phyloP scores from a whole-genome alignment of 2,329 filamentous ascomycete species.

The Waltergamsia citrina region DNA sequence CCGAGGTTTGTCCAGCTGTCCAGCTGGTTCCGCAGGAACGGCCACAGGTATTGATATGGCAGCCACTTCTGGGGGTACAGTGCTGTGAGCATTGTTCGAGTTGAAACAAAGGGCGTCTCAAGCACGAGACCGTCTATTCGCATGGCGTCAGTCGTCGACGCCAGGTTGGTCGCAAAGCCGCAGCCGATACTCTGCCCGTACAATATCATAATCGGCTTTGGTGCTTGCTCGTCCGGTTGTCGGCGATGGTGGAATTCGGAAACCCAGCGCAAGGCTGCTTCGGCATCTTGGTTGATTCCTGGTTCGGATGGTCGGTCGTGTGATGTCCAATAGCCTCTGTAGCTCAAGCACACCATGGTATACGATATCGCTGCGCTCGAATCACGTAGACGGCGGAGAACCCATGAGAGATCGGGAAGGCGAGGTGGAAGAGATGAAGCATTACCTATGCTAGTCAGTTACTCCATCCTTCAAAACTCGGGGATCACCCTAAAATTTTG shows the following conservation, averaged over 20 bases:
- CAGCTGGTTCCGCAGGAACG: constrained; percentile 59
- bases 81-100: constrained; percentile 59
- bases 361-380: constrained; percentile 24
- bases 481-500: background rate
- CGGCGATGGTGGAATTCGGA: constrained; percentile 26
- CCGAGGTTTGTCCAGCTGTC: constrained; percentile 44
- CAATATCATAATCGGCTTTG: constrained; percentile 39
- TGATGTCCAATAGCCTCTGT: constrained; percentile 73
- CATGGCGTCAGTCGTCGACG: constrained; percentile 24
- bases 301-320: constrained; percentile 59
- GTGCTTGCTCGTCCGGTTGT: constrained; percentile 6
- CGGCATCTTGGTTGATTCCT: constrained; percentile 60
- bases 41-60: constrained; percentile 66
- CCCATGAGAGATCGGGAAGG: constrained; percentile 44
- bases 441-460: constrained; percentile 36
- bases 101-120: constrained; percentile 67
- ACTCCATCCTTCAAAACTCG: background rate
- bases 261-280: constrained; percentile 56
- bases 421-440: constrained; percentile 48
- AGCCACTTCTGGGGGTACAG: constrained; percentile 74
- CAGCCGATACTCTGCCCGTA: constrained; percentile 76
- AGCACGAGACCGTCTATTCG: constrained; percentile 46
- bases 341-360: constrained; percentile 46
- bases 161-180: constrained; percentile 57
- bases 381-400: constrained; percentile 35